phyloP scores from a whole-genome alignment of 139 green algal species.

The Zygnema cylindricum region DNA sequence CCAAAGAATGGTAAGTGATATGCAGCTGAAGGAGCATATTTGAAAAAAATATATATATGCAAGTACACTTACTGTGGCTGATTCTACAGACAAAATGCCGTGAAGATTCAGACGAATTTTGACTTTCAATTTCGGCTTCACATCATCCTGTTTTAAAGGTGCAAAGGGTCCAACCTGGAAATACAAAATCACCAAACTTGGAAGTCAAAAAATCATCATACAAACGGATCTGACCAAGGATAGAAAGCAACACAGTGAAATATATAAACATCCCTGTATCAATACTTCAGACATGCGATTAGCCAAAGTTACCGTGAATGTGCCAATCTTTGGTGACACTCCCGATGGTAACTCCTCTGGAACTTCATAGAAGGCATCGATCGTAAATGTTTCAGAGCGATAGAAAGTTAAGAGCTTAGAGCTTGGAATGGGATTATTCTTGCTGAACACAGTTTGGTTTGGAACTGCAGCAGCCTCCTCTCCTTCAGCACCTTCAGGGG shows the following conservation, averaged over 20 bases:
- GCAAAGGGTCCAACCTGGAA: slow-evolving; percentile 60
- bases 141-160: slow-evolving; percentile 32
- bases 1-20: too few species aligned
- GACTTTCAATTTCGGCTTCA: slow-evolving; percentile 88
- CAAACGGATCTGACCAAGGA: too few species aligned
- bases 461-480: slow-evolving; percentile 50
- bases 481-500: slow-evolving; percentile 38
- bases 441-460: slow-evolving; percentile 56
- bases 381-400: slow-evolving; percentile 78
- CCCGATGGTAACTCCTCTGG: slow-evolving; percentile 67
- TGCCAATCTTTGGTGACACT: slow-evolving; percentile 63
- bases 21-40: too few species aligned
- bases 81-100: slow-evolving; percentile 83
- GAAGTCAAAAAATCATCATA: too few species aligned
- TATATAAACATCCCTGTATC: too few species aligned
- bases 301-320: slow-evolving; percentile 57
- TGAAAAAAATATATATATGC: too few species aligned
- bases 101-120: slow-evolving; percentile 90
- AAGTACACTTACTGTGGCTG: slow-evolving; percentile 65
- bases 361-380: slow-evolving; percentile 77
- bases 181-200: not conserved
- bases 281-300: too few species aligned
- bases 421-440: slow-evolving; percentile 75
- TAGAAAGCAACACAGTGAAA: too few species aligned
- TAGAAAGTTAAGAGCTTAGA: slow-evolving; percentile 94